Base-by-base conservation (phyloP, 2,329 filamentous ascomycete species). In the Myriosclerotinia curreyana region DNA sequence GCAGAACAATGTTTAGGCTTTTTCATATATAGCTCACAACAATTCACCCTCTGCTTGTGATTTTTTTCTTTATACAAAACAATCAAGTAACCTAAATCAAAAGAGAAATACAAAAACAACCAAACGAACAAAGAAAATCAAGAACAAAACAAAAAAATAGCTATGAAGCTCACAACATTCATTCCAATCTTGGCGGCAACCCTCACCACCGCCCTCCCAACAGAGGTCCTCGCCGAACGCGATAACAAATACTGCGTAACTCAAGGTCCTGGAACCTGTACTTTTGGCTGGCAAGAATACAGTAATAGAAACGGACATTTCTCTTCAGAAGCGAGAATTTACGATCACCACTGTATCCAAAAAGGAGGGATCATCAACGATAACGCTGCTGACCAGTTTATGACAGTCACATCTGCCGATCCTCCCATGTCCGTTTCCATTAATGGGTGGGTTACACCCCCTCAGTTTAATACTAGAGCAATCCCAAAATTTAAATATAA, bases 321-420 rank as follows among this genome's bases (percentile, higher is more conserved):
- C 9, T 17, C 17, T 8, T 61, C 38, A 0, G 2, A 44, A 25
- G 59, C 36, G 2, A 44, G 1, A 15, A n/a, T 61, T 11, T 61
- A 61, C 49, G 49, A 61, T 5, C 14, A 61, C 20, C 44, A 22
- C 7, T 61, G 59, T 14, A 51, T 61, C n/a, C 40, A 58, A 34
- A 58, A 46, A 7, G 79, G 79, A 64, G 79, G 79, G 25, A 5
- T 17, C 11, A 34, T 31, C 12, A 52, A 51, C 8, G 1, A 11
- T 2, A 17, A 34, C 4, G 12, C 34, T n/a, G 36, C 36, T n/a
- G 36, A 31, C 8, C 5, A 31, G 17, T 53, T n/a, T 25, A 31
- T 61, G 25, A 61, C 59, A 31, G 36, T 53, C 5, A 61, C 15
- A 34, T 53, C 59, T 44, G 25, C 17, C 11, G 7, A 61, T 0